Percentiles rank a stretch among this genome's conserved stretches.
phyloP scores from a whole-genome alignment of 768 basidiomycete species.

The Pulveroboletus sp. region DNA sequence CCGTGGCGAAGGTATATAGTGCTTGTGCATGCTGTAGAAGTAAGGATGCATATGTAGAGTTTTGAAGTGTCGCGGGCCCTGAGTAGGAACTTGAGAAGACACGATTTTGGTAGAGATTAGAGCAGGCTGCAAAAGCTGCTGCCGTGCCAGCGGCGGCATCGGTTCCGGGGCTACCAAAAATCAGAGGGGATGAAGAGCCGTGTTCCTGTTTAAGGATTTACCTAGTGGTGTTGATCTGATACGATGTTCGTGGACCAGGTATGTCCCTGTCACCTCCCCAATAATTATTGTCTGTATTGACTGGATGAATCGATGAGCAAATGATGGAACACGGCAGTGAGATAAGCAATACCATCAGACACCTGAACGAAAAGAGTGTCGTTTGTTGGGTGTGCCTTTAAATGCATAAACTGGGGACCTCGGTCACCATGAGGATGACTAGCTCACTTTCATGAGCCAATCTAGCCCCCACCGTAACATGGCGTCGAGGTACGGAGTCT shows the following conservation, averaged over 20 bases:
- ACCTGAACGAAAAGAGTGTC: conserved; percentile 75
- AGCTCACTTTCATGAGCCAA: conserved; percentile 83
- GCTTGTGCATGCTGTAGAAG: conserved; percentile 71
- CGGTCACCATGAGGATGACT: neutral
- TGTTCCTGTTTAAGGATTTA: conserved; percentile 12
- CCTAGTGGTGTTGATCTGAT: conserved; percentile 68
- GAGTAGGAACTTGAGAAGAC: conserved; percentile 51
- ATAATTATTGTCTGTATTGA: conserved; percentile 65
- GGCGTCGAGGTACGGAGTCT: conserved; percentile 87
- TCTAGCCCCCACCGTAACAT: conserved; percentile 89
- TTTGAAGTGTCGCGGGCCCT: conserved; percentile 61
- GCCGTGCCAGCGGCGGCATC: conserved; percentile 83
- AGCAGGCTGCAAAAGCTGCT: conserved; percentile 84
- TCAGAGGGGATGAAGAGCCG: neutral
- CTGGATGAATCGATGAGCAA: conserved; percentile 30
- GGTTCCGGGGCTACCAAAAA: conserved; percentile 62
- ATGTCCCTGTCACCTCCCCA: conserved; percentile 87
- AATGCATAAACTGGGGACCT: neutral
- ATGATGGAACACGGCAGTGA: neutral
- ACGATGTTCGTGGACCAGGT: conserved; percentile 69
- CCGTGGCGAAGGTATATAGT: conserved; percentile 73
- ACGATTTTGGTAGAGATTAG: conserved; percentile 68
- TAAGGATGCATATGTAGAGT: conserved; percentile 64
- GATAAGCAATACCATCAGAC: conserved; percentile 46
- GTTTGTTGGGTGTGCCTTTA: conserved; percentile 72